Percentiles rank a stretch among this genome's conserved stretches.
Conservation (phyloP, 805 yeast genomes). For the Isabelozyma pseudorhagii region DNA sequence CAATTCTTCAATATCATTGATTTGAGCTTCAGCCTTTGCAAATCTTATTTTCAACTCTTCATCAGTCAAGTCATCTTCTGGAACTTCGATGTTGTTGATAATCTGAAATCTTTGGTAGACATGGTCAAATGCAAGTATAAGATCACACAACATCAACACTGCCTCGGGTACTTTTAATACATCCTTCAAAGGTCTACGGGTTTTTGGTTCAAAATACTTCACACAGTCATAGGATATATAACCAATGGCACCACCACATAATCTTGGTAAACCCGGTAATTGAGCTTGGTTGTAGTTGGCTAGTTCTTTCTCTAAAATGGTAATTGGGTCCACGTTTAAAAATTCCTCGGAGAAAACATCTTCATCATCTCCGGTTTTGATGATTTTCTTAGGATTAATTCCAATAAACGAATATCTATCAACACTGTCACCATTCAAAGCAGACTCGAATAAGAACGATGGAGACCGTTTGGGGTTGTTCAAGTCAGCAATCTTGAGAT, state of each 20-base stretch:
- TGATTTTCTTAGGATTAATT: slow-evolving; percentile 72
- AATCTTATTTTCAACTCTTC: slow-evolving; percentile 43
- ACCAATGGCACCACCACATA: slow-evolving; percentile 96
- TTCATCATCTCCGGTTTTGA: slow-evolving; percentile 73
- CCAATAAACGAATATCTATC: slow-evolving; percentile 94
- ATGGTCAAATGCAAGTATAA: slow-evolving; percentile 88
- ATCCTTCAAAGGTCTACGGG: slow-evolving; percentile 72
- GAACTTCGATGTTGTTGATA: slow-evolving; percentile 69
- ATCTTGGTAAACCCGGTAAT: slow-evolving; percentile 75
- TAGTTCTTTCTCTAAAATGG: slow-evolving; percentile 72
- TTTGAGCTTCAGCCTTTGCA: slow-evolving; percentile 52
- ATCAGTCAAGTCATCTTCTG: slow-evolving; percentile 20
- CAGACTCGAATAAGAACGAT: slow-evolving; percentile 85
- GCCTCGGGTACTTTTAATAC: slow-evolving; percentile 87
- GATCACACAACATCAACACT: slow-evolving; percentile 85
- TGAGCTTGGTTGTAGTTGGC: slow-evolving; percentile 61
- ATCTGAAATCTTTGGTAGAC: slow-evolving; percentile 92
- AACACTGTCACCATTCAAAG: slow-evolving; percentile 82
- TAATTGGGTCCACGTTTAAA: slow-evolving; percentile 74
- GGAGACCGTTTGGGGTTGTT: slow-evolving; percentile 49
- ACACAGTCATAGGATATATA: slow-evolving; percentile 95
- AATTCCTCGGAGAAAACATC: slow-evolving; percentile 19
- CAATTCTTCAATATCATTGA: slow-evolving; percentile 50
- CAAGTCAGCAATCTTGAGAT: slow-evolving; percentile 75
- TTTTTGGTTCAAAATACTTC: slow-evolving; percentile 92